These are phyloP conservation scores for Umbelopsis sp. DNA, from an alignment of 371 early-diverging fungal species.

Conservation along the genomic window DNA sequence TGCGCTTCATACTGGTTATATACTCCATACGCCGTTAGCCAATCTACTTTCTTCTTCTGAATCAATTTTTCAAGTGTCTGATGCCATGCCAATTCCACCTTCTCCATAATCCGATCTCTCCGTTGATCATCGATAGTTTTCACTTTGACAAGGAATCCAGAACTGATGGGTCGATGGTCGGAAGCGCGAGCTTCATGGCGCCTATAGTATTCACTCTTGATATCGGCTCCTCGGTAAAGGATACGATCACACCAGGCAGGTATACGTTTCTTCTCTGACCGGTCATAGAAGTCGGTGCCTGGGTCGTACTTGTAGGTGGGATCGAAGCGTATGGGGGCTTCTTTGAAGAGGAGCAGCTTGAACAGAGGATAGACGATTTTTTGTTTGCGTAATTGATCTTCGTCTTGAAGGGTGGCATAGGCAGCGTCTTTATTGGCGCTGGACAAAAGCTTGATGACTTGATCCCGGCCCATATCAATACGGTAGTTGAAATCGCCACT, in stretches of 20 bases:
- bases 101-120: slow-evolving; percentile 35
- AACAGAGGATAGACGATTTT: slow-evolving; percentile 54
- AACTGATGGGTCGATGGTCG: slow-evolving; percentile 84
- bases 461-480: slow-evolving; percentile 62
- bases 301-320: slow-evolving; percentile 90
- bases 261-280: slow-evolving; percentile 77
- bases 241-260: slow-evolving; percentile 92
- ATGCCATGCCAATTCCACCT: slow-evolving; percentile 40
- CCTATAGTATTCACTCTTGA: slow-evolving; percentile 31
- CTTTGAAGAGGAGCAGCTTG: slow-evolving; percentile 64
- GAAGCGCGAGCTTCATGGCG: slow-evolving; percentile 70
- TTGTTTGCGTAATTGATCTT: slow-evolving; percentile 74
- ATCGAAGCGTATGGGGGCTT: slow-evolving; percentile 68
- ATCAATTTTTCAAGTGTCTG: slow-evolving; percentile 1
- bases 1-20: neutral
- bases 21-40: neutral
- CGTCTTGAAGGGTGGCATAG: slow-evolving; percentile 40
- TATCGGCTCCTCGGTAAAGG: slow-evolving; percentile 44
- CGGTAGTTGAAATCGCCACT: slow-evolving; percentile 89
- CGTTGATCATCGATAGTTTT: slow-evolving; percentile 56
- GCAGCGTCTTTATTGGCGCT: slow-evolving; percentile 27
- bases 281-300: slow-evolving; percentile 71
- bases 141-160: slow-evolving; percentile 58
- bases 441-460: slow-evolving; percentile 54
- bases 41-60: slow-evolving; percentile 15